A percentile compares a stretch with the other conserved stretches of the same genome.
Conservation (phyloP, 2,329 filamentous ascomycete species). For the Bipolaris oryzae region DNA sequence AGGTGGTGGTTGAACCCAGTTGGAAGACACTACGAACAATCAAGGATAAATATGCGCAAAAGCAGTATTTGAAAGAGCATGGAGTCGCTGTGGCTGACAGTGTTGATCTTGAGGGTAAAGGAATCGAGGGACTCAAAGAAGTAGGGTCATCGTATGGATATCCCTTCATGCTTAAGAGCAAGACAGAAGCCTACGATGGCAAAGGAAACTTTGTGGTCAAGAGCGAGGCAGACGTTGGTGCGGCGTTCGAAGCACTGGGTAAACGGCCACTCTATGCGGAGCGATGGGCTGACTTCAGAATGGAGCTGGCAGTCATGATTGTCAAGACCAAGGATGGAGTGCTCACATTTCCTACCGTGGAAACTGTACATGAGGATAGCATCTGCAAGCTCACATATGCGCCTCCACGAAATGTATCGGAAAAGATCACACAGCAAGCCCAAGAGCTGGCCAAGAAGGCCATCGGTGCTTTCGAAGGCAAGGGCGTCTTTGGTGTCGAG, state of each 20-base stretch:
- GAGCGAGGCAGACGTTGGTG: constrained; percentile 63
- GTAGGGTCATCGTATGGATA: constrained; percentile 72
- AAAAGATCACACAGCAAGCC: constrained; percentile 66
- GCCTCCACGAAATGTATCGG: constrained; percentile 74
- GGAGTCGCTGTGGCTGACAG: constrained; percentile 76
- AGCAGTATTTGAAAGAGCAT: constrained; percentile 73
- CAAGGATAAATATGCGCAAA: constrained; percentile 92
- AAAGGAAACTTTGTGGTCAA: constrained; percentile 73
- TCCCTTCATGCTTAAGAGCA: constrained; percentile 90
- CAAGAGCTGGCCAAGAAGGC: constrained; percentile 80
- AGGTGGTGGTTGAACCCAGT: constrained; percentile 73
- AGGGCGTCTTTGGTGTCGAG: constrained; percentile 95
- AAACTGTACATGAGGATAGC: constrained; percentile 93
- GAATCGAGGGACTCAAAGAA: constrained; percentile 65
- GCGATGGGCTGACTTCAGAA: constrained; percentile 82
- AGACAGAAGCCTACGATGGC: constrained; percentile 92
- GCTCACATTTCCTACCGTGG: constrained; percentile 84
- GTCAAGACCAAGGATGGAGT: constrained; percentile 80
- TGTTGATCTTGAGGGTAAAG: constrained; percentile 66
- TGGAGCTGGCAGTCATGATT: constrained; percentile 93
- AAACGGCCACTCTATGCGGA: constrained; percentile 81
- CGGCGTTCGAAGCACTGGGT: constrained; percentile 71
- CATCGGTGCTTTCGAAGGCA: constrained; percentile 79
- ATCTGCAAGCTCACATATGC: constrained; percentile 93
- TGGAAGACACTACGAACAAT: constrained; percentile 88